Conservation (phyloP, 495 filamentous ascomycete species). For the Daldinia caldariorum region DNA sequence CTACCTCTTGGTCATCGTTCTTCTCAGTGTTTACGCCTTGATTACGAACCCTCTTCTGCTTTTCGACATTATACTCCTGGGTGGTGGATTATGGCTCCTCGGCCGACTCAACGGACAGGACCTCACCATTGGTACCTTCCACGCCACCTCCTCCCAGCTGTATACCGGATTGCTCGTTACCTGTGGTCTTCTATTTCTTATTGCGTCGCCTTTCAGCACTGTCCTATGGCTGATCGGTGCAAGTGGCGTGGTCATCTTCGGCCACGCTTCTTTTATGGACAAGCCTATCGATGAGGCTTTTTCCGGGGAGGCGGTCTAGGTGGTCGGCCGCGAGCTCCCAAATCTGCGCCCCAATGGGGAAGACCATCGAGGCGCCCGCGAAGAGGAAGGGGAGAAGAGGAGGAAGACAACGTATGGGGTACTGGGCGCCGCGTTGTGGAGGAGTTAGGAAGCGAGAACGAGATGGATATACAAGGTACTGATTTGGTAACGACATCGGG, state of each 20-base stretch:
- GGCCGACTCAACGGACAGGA: slow-evolving; percentile 87
- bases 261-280: slow-evolving; percentile 95
- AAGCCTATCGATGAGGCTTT: slow-evolving; percentile 99
- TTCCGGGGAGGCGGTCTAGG: slow-evolving; percentile 99
- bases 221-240: slow-evolving; percentile 96
- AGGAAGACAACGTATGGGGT: slow-evolving; percentile 56
- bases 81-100: slow-evolving; percentile 87
- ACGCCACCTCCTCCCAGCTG: slow-evolving; percentile 90
- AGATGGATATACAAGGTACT: slow-evolving; percentile 67
- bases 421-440: slow-evolving; percentile 66
- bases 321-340: slow-evolving; percentile 99
- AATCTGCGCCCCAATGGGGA: slow-evolving; percentile 94
- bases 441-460: slow-evolving; percentile 74
- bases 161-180: slow-evolving; percentile 88
- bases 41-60: slow-evolving; percentile 84
- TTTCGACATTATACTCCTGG: slow-evolving; percentile 89
- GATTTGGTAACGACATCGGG: slow-evolving; percentile 54
- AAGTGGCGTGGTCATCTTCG: slow-evolving; percentile 87
- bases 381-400: slow-evolving; percentile 66
- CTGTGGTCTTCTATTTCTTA: slow-evolving; percentile 82
- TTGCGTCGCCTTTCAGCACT: slow-evolving; percentile 81
- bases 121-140: slow-evolving; percentile 81
- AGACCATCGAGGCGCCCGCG: slow-evolving; percentile 92
- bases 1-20: slow-evolving; percentile 90
- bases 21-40: slow-evolving; percentile 95